Evolutionary conservation across 2,329 filamentous ascomycete genomes (phyloP).

Genomic region (Pseudogymnoascus sp.): DNA sequence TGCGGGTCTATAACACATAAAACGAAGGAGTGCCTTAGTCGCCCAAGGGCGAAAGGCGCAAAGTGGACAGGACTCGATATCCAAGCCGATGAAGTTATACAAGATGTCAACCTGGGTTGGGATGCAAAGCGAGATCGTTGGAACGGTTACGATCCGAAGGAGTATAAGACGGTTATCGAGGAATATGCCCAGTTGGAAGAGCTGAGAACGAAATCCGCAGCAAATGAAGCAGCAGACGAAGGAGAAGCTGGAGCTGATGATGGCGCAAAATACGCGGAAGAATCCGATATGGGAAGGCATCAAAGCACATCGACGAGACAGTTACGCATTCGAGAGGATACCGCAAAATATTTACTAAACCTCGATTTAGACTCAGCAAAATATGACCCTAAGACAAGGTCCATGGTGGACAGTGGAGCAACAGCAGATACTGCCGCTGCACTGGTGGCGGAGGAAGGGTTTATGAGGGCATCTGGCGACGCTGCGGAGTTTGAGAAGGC

Average conservation of each 20-base stretch:
- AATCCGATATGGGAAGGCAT: slow-evolving; percentile 92
- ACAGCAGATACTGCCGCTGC: slow-evolving; percentile 72
- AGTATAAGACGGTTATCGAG: slow-evolving; percentile 80
- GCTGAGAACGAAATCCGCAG: slow-evolving; percentile 49
- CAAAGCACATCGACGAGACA: slow-evolving; percentile 87
- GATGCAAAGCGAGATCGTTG: slow-evolving; percentile 96
- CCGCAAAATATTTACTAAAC: slow-evolving; percentile 91
- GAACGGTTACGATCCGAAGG: slow-evolving; percentile 91
- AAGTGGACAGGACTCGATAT: slow-evolving; percentile 91
- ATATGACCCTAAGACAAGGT: slow-evolving; percentile 93
- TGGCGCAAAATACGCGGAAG: slow-evolving; percentile 78
- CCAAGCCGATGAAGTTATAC: slow-evolving; percentile 79
- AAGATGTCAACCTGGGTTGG: slow-evolving; percentile 84
- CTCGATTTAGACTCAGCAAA: slow-evolving; percentile 93
- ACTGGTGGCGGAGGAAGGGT: slow-evolving; percentile 86
- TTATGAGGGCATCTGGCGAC: slow-evolving; percentile 80
- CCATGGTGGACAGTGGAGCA: slow-evolving; percentile 79
- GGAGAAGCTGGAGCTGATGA: slow-evolving; percentile 47
- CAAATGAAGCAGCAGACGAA: slow-evolving; percentile 37
- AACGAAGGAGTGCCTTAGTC: slow-evolving; percentile 82
- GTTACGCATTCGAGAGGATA: slow-evolving; percentile 87
- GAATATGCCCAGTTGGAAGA: slow-evolving; percentile 83
- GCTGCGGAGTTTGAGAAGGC: slow-evolving; percentile 87
- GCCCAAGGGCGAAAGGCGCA: slow-evolving; percentile 81
- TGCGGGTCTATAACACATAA: slow-evolving; percentile 97